These are phyloP conservation scores for Parascedosporium putredinis DNA, from an alignment of 2,329 filamentous ascomycete species.

Conservation along the genomic window DNA sequence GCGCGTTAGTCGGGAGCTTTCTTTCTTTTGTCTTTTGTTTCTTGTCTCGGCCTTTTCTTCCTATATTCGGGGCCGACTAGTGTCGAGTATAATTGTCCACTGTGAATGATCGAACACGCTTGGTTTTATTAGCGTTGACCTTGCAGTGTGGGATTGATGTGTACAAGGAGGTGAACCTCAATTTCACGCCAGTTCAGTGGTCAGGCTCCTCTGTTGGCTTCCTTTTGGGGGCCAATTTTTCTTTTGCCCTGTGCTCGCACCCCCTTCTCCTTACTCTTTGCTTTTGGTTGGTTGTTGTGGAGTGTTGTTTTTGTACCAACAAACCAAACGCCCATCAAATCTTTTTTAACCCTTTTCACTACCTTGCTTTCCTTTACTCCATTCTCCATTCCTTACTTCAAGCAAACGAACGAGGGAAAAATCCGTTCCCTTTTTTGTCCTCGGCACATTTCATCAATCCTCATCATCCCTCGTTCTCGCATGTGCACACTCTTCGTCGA, in stretches of 20 bases:
- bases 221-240: neutral
- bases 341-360: neutral
- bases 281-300: neutral
- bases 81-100: too few relatives aligned
- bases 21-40: neutral
- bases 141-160: too few relatives aligned
- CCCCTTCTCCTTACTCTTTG: neutral
- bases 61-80: too few relatives aligned
- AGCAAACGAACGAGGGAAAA: constrained; percentile 3
- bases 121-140: too few relatives aligned
- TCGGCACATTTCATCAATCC: neutral
- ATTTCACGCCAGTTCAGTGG: too few relatives aligned
- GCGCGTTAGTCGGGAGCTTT: too few relatives aligned
- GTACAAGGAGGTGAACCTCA: too few relatives aligned
- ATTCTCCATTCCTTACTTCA: neutral
- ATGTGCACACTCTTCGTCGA: neutral
- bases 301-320: neutral
- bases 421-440: neutral
- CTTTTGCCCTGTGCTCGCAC: too few relatives aligned
- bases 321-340: constrained; percentile 1
- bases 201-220: too few relatives aligned
- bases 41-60: neutral
- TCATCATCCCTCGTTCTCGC: neutral
- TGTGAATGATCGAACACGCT: too few relatives aligned
- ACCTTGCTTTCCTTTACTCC: neutral